Evolutionary conservation across 441 rosid species (phyloP), one percentile per base, ranked within the genome.

Genomic region (Omphalea diandra): DNA sequence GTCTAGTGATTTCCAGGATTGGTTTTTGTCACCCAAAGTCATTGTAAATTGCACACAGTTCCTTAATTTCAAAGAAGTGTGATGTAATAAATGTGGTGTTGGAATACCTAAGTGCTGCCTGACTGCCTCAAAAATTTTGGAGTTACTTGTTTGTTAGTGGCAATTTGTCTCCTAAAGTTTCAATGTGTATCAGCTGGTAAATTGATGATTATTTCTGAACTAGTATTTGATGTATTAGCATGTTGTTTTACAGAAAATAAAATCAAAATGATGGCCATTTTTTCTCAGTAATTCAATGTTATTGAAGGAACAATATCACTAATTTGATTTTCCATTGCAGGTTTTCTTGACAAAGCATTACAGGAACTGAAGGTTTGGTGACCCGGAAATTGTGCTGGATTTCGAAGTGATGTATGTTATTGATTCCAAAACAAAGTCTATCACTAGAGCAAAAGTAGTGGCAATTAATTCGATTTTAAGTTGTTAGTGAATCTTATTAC

Each of bases 391-490:
- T 82, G 87, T 91, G 61, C 85, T 94, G 61, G 97, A 91, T 69
- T 90, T 91, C 83, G 97, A 94, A 80, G 97, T 91, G 85, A 91
- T 94, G 36, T 94, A 94, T 74, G 89, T 87, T 73, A 88, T 94
- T 60, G 97, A 94, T 67, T 90, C 97, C 24, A 87, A 82, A 81
- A 87, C 92, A 31, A 94, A 85, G 86, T 94, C 97, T 49, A 91
- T 94, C 71, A 86, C 92, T 56, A 86, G 97, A 83, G 98, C 97
- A 54, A 91, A 82, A 87, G 94, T 94, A 67, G 63, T 87, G 87
- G 97, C 91, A 80, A 80, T 83, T 31, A 43, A 31, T 35, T 63
- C 75, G 35, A 47, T 61, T 29, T 3, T 22, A 27, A 57, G 31
- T 68, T 62, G 31, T 33, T 29, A 58, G 26, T 32, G 4, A 18